Base-by-base conservation (phyloP, 768 basidiomycete genomes). In the Macrolepiota dolichaula region DNA sequence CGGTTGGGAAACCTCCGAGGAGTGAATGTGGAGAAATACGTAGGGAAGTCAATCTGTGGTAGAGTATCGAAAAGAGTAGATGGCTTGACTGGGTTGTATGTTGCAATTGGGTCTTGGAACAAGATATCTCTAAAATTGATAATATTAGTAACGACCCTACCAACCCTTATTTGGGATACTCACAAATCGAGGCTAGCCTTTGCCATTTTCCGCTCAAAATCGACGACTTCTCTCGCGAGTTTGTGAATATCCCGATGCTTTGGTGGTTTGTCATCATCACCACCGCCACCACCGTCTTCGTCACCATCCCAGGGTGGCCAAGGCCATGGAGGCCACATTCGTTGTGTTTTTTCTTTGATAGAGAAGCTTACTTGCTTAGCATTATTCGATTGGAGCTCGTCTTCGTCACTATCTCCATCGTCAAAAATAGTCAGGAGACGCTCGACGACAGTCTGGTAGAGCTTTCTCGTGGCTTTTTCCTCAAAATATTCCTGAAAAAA, bases 11-110 rank as follows among this genome's bases (percentile, higher is more conserved):
- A 93, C 44, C 79, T 77, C 35, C 93, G 85, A 22, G 93, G 88
- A 0, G 89, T 83, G 70, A 93, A 96, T 0, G 91, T 78, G 0
- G 96, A 83, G 61, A 98, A 87, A 73, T 97, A 99, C n/a, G 85
- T 80, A 0, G 84, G 78, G 72, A 96, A 93, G 64, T 91, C 79
- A 64, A 99, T 83, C 70, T 94, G 85, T 1, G 89, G 83, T 4
- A 98, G 75, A 1, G 83, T 75, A 17, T 79, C 76, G 29, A 86
- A 86, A 60, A 98, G 82, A 40, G 89, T 87, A 15, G 81, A 78
- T 57, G 94, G 77, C 2, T 83, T 77, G 44, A 83, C 79, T 5
- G 94, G 94, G 70, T 98, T 98, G 74, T 99, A 98, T 0, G 93
- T 91, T 49, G 80, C 87, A 50, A 92, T 78, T 1, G 96, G 96